Evolutionary conservation across 768 basidiomycete species (phyloP).

Genomic region (Podaxis rugospora): DNA sequence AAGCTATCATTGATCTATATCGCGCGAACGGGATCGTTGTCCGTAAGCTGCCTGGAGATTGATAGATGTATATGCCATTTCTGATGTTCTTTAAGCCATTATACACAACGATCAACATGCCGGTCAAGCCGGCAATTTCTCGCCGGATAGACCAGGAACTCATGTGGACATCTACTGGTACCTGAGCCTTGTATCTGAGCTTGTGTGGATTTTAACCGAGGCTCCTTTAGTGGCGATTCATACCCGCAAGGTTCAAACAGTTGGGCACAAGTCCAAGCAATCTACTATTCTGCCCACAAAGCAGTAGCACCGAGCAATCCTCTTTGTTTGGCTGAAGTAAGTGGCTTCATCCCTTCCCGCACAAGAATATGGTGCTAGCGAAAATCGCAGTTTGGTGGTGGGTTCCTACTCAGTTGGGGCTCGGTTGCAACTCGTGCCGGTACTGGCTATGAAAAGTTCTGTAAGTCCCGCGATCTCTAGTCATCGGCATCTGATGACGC

Average conservation of each 20-base stretch:
- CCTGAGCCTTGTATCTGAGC: neutral
- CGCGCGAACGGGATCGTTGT: conserved; percentile 42
- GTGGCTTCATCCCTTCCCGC: neutral
- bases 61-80: neutral
- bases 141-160: conserved; percentile 40
- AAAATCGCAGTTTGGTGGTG: conserved; percentile 39
- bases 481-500: neutral
- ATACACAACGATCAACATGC: conserved; percentile 47
- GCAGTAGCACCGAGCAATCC: conserved; percentile 41
- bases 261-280: conserved; percentile 46
- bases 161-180: conserved; percentile 49
- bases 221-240: conserved; percentile 38
- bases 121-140: conserved; percentile 44
- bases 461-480: conserved; percentile 21
- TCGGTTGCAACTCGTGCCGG: conserved; percentile 31
- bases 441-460: conserved; percentile 48
- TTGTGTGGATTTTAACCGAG: neutral
- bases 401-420: conserved; percentile 44
- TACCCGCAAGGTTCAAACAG: conserved; percentile 45
- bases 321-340: conserved; percentile 47
- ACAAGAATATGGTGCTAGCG: neutral
- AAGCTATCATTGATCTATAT: conserved; percentile 40
- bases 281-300: conserved; percentile 42
- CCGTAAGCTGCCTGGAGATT: conserved; percentile 27
- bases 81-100: conserved; percentile 29